These are phyloP conservation scores for Elongisporangium prolatum DNA, from an alignment of 352 stramenopile genomes.

Conservation along the genomic window DNA sequence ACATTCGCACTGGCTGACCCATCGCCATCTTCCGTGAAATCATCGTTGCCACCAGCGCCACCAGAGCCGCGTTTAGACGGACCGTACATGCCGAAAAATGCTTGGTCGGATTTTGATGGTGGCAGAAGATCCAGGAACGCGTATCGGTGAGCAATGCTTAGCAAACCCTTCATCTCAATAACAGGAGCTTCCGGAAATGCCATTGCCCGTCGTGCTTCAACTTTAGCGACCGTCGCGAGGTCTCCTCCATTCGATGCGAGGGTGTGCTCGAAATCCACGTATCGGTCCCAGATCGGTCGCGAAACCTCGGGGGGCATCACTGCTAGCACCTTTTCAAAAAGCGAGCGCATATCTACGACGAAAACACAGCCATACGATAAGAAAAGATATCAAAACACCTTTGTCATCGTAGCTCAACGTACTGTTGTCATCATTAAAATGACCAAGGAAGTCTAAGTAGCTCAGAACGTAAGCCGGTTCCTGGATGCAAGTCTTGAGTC, in stretches of 20 bases:
- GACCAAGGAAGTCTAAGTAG: constrained; percentile 82
- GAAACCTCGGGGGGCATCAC: constrained; percentile 80
- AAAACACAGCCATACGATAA: constrained; percentile 1
- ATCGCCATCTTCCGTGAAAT: constrained; percentile 13
- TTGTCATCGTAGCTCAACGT: constrained; percentile 11
- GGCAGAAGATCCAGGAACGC: constrained; percentile 73
- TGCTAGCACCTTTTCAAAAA: constrained; percentile 86
- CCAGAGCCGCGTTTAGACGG: constrained; percentile 23
- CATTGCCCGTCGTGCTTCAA: constrained; percentile 73
- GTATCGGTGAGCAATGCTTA: constrained; percentile 78
- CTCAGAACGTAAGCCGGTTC: constrained; percentile 79
- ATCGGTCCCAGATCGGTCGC: constrained; percentile 83
- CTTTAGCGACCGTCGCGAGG: constrained; percentile 75
- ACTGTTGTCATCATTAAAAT: constrained; percentile 90
- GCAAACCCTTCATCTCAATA: constrained; percentile 75
- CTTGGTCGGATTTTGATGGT: constrained; percentile 51
- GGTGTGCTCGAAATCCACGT: constrained; percentile 84
- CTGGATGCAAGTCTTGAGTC: constrained; percentile 87
- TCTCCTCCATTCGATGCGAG: constrained; percentile 84
- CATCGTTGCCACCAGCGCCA: constrained; percentile 13
- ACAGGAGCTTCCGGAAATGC: constrained; percentile 75
- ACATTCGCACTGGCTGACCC: constrained; percentile 13
- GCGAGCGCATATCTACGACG: constrained; percentile 74
- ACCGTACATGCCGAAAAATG: constrained; percentile 80
- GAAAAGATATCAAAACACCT: neutral